A percentile compares a stretch with the other conserved stretches of the same genome.
Conservation (phyloP, 805 yeast species). For the Lipomyces kockii region DNA sequence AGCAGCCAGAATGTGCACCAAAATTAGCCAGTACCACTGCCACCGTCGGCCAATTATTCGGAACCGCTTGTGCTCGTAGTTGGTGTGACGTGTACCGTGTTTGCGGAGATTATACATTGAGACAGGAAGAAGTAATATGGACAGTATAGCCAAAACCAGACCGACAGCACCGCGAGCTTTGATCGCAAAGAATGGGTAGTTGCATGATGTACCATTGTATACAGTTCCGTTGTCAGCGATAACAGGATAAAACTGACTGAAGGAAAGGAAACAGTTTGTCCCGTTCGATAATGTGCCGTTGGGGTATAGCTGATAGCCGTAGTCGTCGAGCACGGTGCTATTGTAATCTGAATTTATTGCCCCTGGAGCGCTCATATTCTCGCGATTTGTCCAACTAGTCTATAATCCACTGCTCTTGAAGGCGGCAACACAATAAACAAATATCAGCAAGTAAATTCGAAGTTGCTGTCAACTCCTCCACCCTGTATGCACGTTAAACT, state of each 20-base stretch:
- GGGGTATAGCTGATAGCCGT: conserved; percentile 37
- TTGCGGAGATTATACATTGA: conserved; percentile 41
- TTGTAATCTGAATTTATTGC: conserved; percentile 38
- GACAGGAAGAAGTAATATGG: conserved; percentile 36
- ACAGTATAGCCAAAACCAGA: conserved; percentile 36
- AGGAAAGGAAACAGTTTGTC: conserved; percentile 40
- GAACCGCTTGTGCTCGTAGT: conserved; percentile 37
- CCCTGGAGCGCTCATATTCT: conserved; percentile 17
- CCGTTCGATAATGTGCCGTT: conserved; percentile 43
- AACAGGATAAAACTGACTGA: conserved; percentile 38
- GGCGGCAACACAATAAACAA: no score
- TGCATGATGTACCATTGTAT: conserved; percentile 37
- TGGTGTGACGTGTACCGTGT: conserved; percentile 37
- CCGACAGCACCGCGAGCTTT: conserved; percentile 40
- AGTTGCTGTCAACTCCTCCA: no score
- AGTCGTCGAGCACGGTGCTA: conserved; percentile 34
- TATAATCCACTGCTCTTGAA: no score
- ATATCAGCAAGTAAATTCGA: no score
- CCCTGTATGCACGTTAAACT: no score
- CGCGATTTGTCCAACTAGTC: background rate
- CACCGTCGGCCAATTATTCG: conserved; percentile 39
- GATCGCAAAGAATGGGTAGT: conserved; percentile 38
- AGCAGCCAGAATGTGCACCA: conserved; percentile 38
- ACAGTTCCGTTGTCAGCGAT: conserved; percentile 39
- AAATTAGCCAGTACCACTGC: conserved; percentile 44